Evolutionary conservation across 2,329 filamentous ascomycete species (phyloP), one percentile per base, ranked within the genome.

Genomic region (Fusarium buxicola): DNA sequence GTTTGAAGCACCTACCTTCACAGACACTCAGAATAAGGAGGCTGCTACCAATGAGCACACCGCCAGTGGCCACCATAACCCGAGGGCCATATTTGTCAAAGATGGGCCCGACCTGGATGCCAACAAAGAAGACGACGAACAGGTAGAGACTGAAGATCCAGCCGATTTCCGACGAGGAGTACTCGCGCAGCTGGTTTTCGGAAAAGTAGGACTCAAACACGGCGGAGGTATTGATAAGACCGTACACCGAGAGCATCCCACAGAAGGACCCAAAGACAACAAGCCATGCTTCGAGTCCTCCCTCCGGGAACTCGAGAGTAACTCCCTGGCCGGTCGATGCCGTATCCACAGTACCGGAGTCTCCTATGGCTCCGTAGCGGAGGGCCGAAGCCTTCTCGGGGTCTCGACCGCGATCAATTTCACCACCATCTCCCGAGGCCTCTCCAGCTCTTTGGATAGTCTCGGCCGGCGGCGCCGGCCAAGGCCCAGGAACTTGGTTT

Each of bases 81-180:
- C 86, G 81, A 0, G 92, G 90, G 0, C 92, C 92, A 63, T 89
- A 84, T 41, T 84, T 84, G 73, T 96, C 92, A 72, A 96, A 96
- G 32, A 95, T 75, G 1, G 92, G 92, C 0, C 92, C 92, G 45
- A 94, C 88, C 69, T 94, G 90, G 9, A 96, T 85, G 24, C 92
- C 92, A 32, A 91, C 87, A 70, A 94, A 92, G 74, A 95, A 94
- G 40, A 91, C 86, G 41, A 94, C 79, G 71, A 95, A 96, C 27
- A 92, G 82, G 72, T 93, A 94, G 47, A 95, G 78, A 68, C 89
- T 89, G 69, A 94, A 94, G 63, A 96, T 92, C 92, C 92, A 96
- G n/a, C 91, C 91, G 44, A 93, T 88, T 47, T 85, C 82, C 5
- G 88, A 88, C 10, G 89, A 82, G 51, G 78, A 84, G 73, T 92